A percentile compares a stretch with the other conserved stretches of the same genome.
Evolutionary conservation across 2,329 filamentous ascomycete species (phyloP).

Genomic region (Hysterium pulicare): DNA sequence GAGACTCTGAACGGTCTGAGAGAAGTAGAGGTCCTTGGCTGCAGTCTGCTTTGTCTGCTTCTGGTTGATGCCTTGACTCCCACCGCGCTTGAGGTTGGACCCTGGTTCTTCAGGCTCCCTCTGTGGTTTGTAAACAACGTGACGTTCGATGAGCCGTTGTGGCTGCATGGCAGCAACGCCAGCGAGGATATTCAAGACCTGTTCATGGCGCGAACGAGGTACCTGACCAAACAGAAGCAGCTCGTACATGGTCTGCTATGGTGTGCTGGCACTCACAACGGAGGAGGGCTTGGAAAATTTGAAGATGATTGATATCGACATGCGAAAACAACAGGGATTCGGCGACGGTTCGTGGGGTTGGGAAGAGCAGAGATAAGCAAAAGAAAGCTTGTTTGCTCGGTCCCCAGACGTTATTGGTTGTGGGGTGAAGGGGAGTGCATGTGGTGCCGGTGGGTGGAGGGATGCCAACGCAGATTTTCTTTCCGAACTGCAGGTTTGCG

Average conservation of each 20-base stretch:
- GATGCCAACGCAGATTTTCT: not conserved
- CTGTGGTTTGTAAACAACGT: slow-evolving; percentile 57
- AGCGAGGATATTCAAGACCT: slow-evolving; percentile 59
- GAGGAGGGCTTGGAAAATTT: slow-evolving; percentile 9
- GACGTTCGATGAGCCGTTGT: slow-evolving; percentile 51
- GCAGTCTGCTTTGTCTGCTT: slow-evolving; percentile 24
- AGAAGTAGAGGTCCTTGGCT: slow-evolving; percentile 52
- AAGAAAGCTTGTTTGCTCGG: not conserved
- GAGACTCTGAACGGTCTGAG: slow-evolving; percentile 48
- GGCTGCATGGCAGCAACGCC: slow-evolving; percentile 62
- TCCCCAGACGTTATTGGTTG: not conserved
- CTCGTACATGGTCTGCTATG: slow-evolving; percentile 54
- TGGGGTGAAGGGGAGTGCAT: not conserved
- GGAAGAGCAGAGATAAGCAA: slow-evolving; percentile 3
- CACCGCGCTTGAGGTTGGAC: slow-evolving; percentile 34
- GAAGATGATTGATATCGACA: slow-evolving; percentile 6
- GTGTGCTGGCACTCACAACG: not conserved
- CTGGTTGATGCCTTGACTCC: slow-evolving; percentile 34
- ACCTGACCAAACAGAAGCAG: slow-evolving; percentile 60
- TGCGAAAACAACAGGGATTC: not conserved
- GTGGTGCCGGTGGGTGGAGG: not conserved
- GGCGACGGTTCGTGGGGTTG: not conserved
- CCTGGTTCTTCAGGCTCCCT: slow-evolving; percentile 43
- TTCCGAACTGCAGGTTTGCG: not conserved
- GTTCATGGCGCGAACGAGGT: slow-evolving; percentile 54